Conservation (phyloP, 768 basidiomycete genomes). For the Amanita muscaria region DNA sequence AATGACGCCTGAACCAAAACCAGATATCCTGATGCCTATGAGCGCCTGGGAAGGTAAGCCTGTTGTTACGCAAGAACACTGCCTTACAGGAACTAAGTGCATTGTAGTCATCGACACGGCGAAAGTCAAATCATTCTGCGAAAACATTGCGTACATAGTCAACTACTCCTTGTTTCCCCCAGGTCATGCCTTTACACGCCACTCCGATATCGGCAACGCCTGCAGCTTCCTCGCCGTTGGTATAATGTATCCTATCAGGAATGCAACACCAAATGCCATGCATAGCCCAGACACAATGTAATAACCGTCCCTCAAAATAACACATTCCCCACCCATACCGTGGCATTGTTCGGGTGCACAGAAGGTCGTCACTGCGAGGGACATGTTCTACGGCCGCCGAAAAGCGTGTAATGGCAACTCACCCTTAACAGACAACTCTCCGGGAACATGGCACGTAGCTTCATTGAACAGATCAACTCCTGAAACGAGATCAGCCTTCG, state of each 20-base stretch:
- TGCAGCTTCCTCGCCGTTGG: constrained; percentile 83
- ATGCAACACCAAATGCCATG: constrained; percentile 61
- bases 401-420: no score
- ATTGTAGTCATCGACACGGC: no score
- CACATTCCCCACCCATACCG: constrained; percentile 68
- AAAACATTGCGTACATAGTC: no score
- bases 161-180: not conserved
- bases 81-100: no score
- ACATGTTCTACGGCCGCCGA: no score
- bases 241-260: constrained; percentile 68
- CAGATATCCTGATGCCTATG: no score
- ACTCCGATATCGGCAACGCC: constrained; percentile 61
- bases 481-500: constrained; percentile 21
- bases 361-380: constrained; percentile 81
- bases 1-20: no score
- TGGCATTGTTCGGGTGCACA: constrained; percentile 88
- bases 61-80: no score
- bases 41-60: no score
- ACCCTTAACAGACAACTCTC: constrained; percentile 60
- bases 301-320: constrained; percentile 86
- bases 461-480: constrained; percentile 84
- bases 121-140: no score
- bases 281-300: constrained; percentile 80
- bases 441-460: constrained; percentile 70
- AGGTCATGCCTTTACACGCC: constrained; percentile 53